Conservation (phyloP, 2,329 filamentous ascomycete genomes). For the Zasmidium angulare region DNA sequence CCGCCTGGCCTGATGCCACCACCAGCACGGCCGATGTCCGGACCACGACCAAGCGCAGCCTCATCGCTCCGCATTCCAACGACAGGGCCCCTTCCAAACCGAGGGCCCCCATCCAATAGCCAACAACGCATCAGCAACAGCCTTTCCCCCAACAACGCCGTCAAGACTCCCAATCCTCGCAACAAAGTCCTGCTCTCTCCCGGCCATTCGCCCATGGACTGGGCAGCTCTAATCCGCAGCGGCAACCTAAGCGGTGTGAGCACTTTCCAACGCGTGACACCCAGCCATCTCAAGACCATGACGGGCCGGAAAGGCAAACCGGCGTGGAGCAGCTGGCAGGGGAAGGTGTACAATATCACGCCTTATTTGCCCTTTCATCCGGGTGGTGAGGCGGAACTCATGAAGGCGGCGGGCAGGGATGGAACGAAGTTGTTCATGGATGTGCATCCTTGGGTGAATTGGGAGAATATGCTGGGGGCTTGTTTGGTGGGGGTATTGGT, state of each 20-base stretch:
- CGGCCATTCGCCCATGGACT: slow-evolving; percentile 92
- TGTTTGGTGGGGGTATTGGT: slow-evolving; percentile 64
- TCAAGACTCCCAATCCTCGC: slow-evolving; percentile 43
- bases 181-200: slow-evolving; percentile 79
- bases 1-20: slow-evolving; percentile 31
- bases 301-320: slow-evolving; percentile 79
- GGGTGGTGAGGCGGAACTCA: slow-evolving; percentile 77
- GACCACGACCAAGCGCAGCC: slow-evolving; percentile 30
- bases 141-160: slow-evolving; percentile 32
- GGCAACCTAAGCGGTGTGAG: slow-evolving; percentile 49
- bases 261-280: slow-evolving; percentile 71
- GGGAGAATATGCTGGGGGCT: slow-evolving; percentile 64
- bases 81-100: slow-evolving; percentile 51
- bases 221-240: slow-evolving; percentile 76
- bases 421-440: slow-evolving; percentile 62
- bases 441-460: slow-evolving; percentile 67
- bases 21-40: slow-evolving; percentile 20
- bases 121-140: slow-evolving; percentile 39
- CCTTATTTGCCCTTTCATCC: slow-evolving; percentile 91
- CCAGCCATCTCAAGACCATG: slow-evolving; percentile 72
- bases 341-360: slow-evolving; percentile 90
- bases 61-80: slow-evolving; percentile 43
- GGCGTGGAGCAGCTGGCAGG: slow-evolving; percentile 86
- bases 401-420: slow-evolving; percentile 75
- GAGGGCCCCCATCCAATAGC: slow-evolving; percentile 41